Evolutionary conservation across 306 rosid species (phyloP), one percentile per base, ranked within the genome.

Genomic region (Datisca glomerata): DNA sequence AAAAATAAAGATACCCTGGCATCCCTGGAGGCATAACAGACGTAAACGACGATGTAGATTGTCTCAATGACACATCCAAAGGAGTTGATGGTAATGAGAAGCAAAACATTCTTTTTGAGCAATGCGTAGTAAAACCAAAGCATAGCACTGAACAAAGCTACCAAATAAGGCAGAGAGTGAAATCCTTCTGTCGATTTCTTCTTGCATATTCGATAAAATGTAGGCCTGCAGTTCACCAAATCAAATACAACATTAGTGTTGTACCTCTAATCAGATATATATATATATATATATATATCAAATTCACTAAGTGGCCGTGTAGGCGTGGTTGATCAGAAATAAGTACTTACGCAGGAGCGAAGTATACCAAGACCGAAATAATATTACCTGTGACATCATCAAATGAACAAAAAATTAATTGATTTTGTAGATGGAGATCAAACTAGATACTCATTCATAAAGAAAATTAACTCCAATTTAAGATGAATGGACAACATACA

Each of bases 21-120:
- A 3, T 65, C 36, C 15, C 3, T 68, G 41, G 72, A 44, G 0
- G 94, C 98, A 21, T 72, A 84, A 18, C 23, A 38, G 15, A 91
- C 32, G 70, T 18, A 91, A 40, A 84, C 51, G 60, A 47, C 17
- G 63, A 75, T 63, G 59, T 91, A 91, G 43, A 78, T 51, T 14
- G 36, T 40, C 66, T 84, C 86, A 7, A 84, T 21, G 3, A 68
- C 51, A 44, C 79, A 68, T 12, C 96, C 96, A 33, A 91, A 70
- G 11, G 86, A 59, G 78, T 91, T 91, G 12, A 91, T 78, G 56
- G 98, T 84, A 43, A 91, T 52, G 52, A 91, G 93, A 16, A 80
- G 86, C 51, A 70, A 3, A 3, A 75, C 81, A 19, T 71, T 59
- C 3, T 35, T 55, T 52, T 91, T 91, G 2, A 77, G 45, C 8